Evolutionary conservation across 2,329 filamentous ascomycete species (phyloP), one percentile per base, ranked within the genome.

Genomic region (Cladosporium sp.): DNA sequence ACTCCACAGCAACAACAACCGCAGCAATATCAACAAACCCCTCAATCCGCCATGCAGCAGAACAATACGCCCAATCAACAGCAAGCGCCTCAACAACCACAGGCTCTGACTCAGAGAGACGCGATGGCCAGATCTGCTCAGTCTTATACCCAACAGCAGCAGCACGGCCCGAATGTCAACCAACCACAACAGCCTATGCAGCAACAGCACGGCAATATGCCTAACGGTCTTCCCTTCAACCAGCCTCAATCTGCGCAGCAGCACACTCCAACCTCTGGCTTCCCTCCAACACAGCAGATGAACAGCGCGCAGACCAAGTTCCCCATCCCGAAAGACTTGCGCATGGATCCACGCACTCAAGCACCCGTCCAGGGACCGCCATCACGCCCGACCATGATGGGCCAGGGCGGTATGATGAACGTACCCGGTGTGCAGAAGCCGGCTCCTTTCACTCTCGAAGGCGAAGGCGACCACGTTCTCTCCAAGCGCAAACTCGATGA

Each of bases 401-500:
- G 91, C 20, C 89, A 89, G 61, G 86, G 86, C 6, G 91, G 91
- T 54, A 87, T 94, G 50, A 89, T 97, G 82, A 87, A 87, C 52
- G 91, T 96, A 68, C 92, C 94, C 0, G 90, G 90, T 2, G 83
- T 97, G 60, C 79, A 86, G 56, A 92, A 91, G 69, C 84, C 90
- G 44, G 90, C 91, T 0, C 85, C 86, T 0, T 96, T 90, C 72
- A 89, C 90, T 57, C 86, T 97, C 58, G 93, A 97, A 71, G 90
- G 90, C 28, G 92, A 96, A 70, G 91, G 91, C 24, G 91, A 97
- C 67, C 87, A 92, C 42, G 89, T 99, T 1, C 79, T 99, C n/a
- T 95, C 89, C 77, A 97, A 97, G 83, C 95, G 96, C 77, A 97
- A 96, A 77, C 81, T 99, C 39, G 92, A 99, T 69, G 93, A 97